Evolutionary conservation across 495 filamentous ascomycete species (phyloP), one percentile per base, ranked within the genome.

Genomic region (Xylaria bambusicola): DNA sequence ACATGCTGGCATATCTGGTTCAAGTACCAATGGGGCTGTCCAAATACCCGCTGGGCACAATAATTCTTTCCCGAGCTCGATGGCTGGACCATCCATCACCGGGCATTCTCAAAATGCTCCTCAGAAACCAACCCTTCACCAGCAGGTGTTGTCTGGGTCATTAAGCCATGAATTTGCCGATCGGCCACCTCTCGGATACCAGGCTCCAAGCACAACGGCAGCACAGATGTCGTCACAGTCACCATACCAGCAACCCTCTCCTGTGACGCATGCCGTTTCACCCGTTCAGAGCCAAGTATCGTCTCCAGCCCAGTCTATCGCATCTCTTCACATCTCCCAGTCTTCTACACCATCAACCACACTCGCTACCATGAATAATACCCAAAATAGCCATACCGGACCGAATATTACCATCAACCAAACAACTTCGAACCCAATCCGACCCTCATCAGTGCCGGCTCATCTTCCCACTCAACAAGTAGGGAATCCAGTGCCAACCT

Each of bases 221-320:
- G 60, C 57, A 8, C 56, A 56, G 40, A 42, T 46, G 10, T 59
- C 57, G 13, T 58, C 60, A 36, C 60, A 62, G 10, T 9, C 42
- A 29, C 44, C 62, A 40, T 45, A 47, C 40, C 58, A 54, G 26
- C 20, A 48, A 1, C 13, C 47, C 13, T 53, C 66, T 42, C 65
- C 68, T 36, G 27, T 36, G 18, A 41, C 56, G 7, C 53, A 68
- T 17, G 10, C 65, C 12, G 66, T 71, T 10, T 71, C 68, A 23
- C 68, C 66, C 29, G 49, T 64, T 41, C 63, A 66, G 21, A 68
- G 68, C 45, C 68, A 71, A 33, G 68, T 70, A 18, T 70, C 68
- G 8, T 70, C 68, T 9, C 68, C 68, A 6, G 49, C 58, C 9
- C 56, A 56, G 41, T 70, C 68, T 18, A 55, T 68, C 26, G 59